phyloP scores from a whole-genome alignment of 371 early-diverging fungal species.

The Apophysomyces trapeziformis region DNA sequence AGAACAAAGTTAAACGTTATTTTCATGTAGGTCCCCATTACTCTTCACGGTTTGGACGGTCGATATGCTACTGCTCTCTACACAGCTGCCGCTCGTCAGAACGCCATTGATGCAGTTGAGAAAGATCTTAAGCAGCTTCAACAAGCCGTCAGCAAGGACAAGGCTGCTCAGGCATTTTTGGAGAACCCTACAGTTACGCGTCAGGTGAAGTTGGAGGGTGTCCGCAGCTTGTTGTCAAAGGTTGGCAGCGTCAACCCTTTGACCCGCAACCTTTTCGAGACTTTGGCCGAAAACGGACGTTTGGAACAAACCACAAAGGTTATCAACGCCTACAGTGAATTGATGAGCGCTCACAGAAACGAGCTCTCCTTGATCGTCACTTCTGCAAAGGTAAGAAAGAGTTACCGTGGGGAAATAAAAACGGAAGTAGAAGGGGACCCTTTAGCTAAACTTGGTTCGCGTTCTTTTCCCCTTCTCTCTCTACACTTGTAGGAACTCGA shows the following conservation, averaged over 20 bases:
- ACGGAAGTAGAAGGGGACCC: too few species aligned
- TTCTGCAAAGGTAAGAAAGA: conserved; percentile 75
- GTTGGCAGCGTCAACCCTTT: conserved; percentile 74
- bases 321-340: conserved; percentile 74
- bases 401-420: background rate
- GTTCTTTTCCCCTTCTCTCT: too few species aligned
- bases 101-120: conserved; percentile 85
- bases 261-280: conserved; percentile 90
- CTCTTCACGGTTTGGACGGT: conserved; percentile 93
- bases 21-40: conserved; percentile 72
- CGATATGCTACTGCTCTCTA: conserved; percentile 97
- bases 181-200: conserved; percentile 89
- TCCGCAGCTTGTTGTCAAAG: conserved; percentile 63
- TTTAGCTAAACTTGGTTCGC: too few species aligned
- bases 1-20: background rate
- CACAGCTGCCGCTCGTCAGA: conserved; percentile 90
- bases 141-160: conserved; percentile 73
- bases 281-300: conserved; percentile 94
- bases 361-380: conserved; percentile 91
- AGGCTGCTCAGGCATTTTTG: conserved; percentile 72
- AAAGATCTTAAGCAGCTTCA: conserved; percentile 78
- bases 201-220: conserved; percentile 75
- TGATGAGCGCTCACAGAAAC: conserved; percentile 94
- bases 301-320: conserved; percentile 85
- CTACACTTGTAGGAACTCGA: conserved; percentile 49